These are phyloP conservation scores for Hymenoscyphus scutula DNA, from an alignment of 2,329 filamentous ascomycete genomes.

Conservation along the genomic window DNA sequence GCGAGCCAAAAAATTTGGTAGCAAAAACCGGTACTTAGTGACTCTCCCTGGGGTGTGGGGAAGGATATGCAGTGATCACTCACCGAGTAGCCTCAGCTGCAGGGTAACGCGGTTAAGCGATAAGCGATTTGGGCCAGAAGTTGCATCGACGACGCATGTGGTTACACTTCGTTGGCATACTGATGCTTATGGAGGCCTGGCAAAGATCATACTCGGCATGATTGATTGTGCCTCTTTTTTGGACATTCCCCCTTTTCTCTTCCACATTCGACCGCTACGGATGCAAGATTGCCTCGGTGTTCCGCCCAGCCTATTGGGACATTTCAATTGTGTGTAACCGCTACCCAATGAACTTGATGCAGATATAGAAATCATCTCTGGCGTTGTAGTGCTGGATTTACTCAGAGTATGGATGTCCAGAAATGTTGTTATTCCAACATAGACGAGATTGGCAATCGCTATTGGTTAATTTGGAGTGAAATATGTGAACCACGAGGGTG, in stretches of 20 bases:
- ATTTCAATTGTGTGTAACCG: not conserved
- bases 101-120: not conserved
- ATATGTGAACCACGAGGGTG: not conserved
- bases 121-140: not conserved
- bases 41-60: not conserved
- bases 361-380: not conserved
- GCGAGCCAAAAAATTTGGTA: not conserved
- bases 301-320: not conserved
- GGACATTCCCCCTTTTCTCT: not conserved
- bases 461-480: not conserved
- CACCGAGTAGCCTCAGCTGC: conserved; percentile 2
- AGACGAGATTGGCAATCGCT: too few relatives aligned
- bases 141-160: not conserved
- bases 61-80: conserved; percentile 4
- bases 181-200: not conserved
- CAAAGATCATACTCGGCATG: not conserved
- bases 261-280: not conserved
- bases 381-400: not conserved
- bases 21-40: not conserved
- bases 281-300: not conserved
- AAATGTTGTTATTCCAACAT: too few relatives aligned
- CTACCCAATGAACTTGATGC: not conserved
- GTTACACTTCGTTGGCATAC: not conserved
- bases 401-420: too few relatives aligned
- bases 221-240: not conserved